Conservation (phyloP, 257 asterid species). For the Solanum chmielewskii region DNA sequence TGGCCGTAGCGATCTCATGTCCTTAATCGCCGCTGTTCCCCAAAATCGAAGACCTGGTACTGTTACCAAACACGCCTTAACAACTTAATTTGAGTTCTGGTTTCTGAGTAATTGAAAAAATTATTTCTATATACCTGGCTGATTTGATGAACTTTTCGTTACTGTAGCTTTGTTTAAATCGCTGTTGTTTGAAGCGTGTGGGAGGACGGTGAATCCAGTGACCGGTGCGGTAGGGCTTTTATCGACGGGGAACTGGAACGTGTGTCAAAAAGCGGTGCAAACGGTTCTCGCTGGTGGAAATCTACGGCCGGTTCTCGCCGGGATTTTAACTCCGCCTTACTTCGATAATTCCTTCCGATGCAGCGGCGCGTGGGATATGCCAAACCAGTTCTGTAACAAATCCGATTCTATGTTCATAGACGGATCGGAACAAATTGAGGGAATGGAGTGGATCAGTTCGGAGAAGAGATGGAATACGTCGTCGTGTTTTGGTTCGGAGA, state of each 20-base stretch:
- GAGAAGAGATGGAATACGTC: conserved; percentile 3
- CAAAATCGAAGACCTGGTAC: conserved; percentile 51
- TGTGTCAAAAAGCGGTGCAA: conserved; percentile 71
- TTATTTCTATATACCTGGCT: not conserved
- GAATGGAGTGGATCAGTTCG: not conserved
- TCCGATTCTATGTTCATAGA: not conserved
- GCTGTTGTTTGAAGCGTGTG: conserved; percentile 76
- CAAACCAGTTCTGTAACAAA: not conserved
- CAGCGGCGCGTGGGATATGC: not conserved
- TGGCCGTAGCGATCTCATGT: conserved; percentile 81
- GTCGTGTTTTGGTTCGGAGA: conserved; percentile 27
- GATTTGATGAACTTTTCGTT: not conserved
- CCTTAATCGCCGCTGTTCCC: conserved; percentile 65
- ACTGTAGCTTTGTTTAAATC: conserved; percentile 62
- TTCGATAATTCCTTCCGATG: not conserved
- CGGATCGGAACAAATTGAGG: not conserved
- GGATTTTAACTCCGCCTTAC: conserved; percentile 1
- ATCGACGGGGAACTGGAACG: conserved; percentile 63
- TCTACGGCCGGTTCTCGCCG: conserved; percentile 14
- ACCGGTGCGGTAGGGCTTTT: conserved; percentile 76
- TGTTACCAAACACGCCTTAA: not conserved
- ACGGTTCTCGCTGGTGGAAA: conserved; percentile 60
- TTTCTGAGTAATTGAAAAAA: not conserved
- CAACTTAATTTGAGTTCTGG: not conserved
- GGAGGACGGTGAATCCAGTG: conserved; percentile 84